Evolutionary conservation across 768 basidiomycete genomes (phyloP), one percentile per base, ranked within the genome.

Genomic region (Leccinum uliginosum): DNA sequence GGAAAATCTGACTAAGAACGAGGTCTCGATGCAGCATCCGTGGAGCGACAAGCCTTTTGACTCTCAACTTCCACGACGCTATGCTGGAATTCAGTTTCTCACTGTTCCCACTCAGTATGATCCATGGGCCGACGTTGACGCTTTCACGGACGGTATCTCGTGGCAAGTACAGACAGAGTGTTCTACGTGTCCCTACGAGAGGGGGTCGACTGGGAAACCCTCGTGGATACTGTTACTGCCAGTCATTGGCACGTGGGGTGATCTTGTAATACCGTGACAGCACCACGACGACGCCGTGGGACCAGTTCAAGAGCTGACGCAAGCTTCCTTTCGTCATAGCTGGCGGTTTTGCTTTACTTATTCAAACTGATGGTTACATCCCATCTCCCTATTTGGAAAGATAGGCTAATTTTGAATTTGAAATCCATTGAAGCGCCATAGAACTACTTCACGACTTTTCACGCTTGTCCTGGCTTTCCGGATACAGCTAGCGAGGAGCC

Each of bases 401-500:
- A 40, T 40, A 40, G n/a, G n/a, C 19, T 43, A 43, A 11, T 5
- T 43, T 19, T 11, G 1, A 43, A 11, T 43, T 19, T 19, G 19
- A 43, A 43, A 19, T 43, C 17, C 38, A n/a, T 15, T 34, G 14
- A 1, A 34, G 32, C 14, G 15, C 2, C 32, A 34, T 34, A 34
- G 32, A 34, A 9, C 32, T 38, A 38, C 17, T 9, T 38, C 19
- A 43, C 9, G 40, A 43, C n/a, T 43, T 19, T 2, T 12, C 40
- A 19, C 12, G 8, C n/a, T 19, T 19, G 2, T 43, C 19, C 19
- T 11, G 19, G 19, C 0, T 43, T 19, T 61, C 58, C 9, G 65
- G 65, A 47, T 68, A 69, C 32, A 69, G 19, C 67, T 65, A 38
- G 9, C 12, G 1, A 5, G n/a, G n/a, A n/a, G n/a, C n/a, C n/a